phyloP scores from a whole-genome alignment of 495 filamentous ascomycete genomes.

The Penicillium turbatum region DNA sequence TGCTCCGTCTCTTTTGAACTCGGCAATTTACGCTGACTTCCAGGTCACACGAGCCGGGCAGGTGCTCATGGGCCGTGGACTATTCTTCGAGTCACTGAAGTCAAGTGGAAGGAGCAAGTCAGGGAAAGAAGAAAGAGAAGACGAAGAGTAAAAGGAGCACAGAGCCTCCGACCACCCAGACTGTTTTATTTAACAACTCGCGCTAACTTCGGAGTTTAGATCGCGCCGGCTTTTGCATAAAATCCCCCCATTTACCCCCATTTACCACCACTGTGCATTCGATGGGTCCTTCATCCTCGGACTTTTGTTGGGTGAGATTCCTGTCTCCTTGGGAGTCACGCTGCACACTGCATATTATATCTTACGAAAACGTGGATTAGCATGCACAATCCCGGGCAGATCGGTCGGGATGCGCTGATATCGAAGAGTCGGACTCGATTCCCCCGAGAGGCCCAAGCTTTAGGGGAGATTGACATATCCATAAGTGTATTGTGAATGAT shows the following conservation, averaged over 20 bases:
- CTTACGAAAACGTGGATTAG: background rate
- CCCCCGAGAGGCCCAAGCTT: too few relatives aligned
- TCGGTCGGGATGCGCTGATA: background rate
- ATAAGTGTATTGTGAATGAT: too few relatives aligned
- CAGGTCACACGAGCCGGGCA: background rate
- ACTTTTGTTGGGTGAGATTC: too few relatives aligned
- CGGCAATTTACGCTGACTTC: background rate
- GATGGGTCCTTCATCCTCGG: too few relatives aligned
- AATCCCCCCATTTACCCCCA: too few relatives aligned
- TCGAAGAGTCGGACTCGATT: too few relatives aligned
- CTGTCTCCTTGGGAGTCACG: too few relatives aligned
- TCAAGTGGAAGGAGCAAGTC: background rate
- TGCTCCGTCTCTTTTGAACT: background rate
- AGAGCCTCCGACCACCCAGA: background rate
- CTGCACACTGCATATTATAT: too few relatives aligned
- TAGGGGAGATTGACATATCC: too few relatives aligned
- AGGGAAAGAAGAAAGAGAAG: background rate
- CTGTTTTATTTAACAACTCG: background rate
- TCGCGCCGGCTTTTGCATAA: too few relatives aligned
- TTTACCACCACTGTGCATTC: too few relatives aligned
- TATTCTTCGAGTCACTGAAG: background rate
- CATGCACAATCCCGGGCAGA: background rate
- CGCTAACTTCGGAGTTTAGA: background rate
- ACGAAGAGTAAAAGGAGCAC: background rate
- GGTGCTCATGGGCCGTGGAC: background rate